Evolutionary conservation across 495 filamentous ascomycete species (phyloP).

Genomic region (Neurospora intermedia): DNA sequence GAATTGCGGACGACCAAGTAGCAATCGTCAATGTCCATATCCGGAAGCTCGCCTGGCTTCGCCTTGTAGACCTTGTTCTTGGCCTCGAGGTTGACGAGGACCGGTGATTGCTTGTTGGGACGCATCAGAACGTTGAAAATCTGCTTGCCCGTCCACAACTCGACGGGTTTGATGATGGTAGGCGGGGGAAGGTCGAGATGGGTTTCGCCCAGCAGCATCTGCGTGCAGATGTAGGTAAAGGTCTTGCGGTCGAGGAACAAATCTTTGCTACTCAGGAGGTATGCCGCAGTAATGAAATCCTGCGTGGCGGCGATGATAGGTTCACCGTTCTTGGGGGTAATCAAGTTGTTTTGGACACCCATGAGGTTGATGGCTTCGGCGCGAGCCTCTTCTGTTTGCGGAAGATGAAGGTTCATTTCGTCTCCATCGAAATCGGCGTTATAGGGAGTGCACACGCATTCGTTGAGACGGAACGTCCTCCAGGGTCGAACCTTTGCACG

Average conservation of each 20-base stretch:
- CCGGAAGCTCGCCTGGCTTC: constrained; percentile 41
- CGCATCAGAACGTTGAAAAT: constrained; percentile 93
- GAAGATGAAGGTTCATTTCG: constrained; percentile 99
- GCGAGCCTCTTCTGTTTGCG: constrained; percentile 89
- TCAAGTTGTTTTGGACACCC: constrained; percentile 95
- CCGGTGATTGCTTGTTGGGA: constrained; percentile 68
- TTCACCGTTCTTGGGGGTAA: constrained; percentile 93
- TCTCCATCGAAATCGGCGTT: constrained; percentile 99
- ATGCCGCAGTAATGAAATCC: constrained; percentile 95
- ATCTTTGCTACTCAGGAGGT: constrained; percentile 84
- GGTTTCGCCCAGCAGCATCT: constrained; percentile 78
- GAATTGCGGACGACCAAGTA: constrained; percentile 92
- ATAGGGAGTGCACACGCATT: constrained; percentile 96
- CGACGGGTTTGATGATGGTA: constrained; percentile 71
- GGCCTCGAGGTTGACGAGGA: constrained; percentile 86
- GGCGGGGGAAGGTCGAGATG: constrained; percentile 81
- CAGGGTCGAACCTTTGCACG: constrained; percentile 86
- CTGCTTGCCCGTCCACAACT: constrained; percentile 95
- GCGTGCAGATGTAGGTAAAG: constrained; percentile 82
- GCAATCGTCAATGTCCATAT: constrained; percentile 74
- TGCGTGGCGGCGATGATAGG: constrained; percentile 97
- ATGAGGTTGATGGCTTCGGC: constrained; percentile 94
- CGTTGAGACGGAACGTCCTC: constrained; percentile 93
- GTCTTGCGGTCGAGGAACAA: constrained; percentile 77
- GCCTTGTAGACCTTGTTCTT: constrained; percentile 72